Evolutionary conservation across 352 stramenopile genomes (phyloP).

Genomic region (Pythium phragmiticola): DNA sequence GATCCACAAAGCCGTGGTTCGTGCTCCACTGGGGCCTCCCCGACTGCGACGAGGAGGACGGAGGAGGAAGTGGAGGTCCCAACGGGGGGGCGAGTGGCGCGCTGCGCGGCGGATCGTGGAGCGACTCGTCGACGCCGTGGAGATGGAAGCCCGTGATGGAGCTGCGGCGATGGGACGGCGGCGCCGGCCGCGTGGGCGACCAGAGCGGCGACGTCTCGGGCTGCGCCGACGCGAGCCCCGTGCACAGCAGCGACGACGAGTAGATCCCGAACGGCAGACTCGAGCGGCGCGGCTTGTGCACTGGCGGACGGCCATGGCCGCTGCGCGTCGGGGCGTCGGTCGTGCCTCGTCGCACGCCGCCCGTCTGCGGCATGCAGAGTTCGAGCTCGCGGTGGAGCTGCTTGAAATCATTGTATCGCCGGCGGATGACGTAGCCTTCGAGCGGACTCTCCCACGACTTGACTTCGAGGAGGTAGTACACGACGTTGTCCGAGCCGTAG

Average conservation of each 20-base stretch:
- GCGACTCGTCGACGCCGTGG: slow-evolving; percentile 28
- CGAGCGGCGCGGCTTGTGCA: slow-evolving; percentile 13
- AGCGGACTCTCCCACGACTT: slow-evolving; percentile 68
- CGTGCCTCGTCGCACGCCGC: slow-evolving; percentile 24
- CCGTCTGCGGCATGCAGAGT: slow-evolving; percentile 44
- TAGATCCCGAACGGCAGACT: slow-evolving; percentile 22
- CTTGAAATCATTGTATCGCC: slow-evolving; percentile 77
- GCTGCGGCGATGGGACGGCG: slow-evolving; percentile 22
- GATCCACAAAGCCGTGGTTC: slow-evolving; percentile 40
- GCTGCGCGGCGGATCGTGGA: slow-evolving; percentile 5
- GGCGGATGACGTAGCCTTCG: slow-evolving; percentile 76
- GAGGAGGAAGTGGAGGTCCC: neutral
- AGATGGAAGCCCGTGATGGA: slow-evolving; percentile 27
- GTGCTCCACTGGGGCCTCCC: slow-evolving; percentile 27
- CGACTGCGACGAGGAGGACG: slow-evolving; percentile 2
- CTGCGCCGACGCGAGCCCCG: slow-evolving; percentile 28
- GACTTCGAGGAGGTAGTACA: slow-evolving; percentile 80
- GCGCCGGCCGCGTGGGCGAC: slow-evolving; percentile 37
- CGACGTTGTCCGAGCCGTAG: slow-evolving; percentile 56
- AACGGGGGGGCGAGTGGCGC: neutral
- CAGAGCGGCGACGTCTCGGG: slow-evolving; percentile 51
- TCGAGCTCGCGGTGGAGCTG: slow-evolving; percentile 52
- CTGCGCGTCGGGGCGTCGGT: neutral
- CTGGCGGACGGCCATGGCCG: neutral
- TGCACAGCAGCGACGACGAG: slow-evolving; percentile 58